Evolutionary conservation across 2,329 filamentous ascomycete species (phyloP).

Genomic region (Arthrobotrys iridis): DNA sequence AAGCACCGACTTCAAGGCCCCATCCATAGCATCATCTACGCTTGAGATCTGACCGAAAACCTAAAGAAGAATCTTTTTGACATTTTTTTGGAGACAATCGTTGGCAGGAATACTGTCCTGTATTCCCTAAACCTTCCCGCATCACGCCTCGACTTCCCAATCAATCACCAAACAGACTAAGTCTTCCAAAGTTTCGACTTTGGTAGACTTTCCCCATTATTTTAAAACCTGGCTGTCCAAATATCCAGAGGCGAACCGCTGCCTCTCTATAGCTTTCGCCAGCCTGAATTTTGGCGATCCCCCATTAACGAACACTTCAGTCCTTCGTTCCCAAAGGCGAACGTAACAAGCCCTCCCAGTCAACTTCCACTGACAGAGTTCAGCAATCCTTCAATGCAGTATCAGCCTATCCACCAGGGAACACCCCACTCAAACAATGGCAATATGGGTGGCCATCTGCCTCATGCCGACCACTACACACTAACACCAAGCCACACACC

Average conservation of each 20-base stretch:
- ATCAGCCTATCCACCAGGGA: conserved; percentile 51
- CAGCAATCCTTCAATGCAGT: conserved; percentile 51
- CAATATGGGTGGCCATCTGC: conserved; percentile 47
- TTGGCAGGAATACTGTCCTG: too few species aligned
- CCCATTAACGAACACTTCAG: conserved; percentile 52
- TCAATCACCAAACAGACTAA: conserved; percentile 21
- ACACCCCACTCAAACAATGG: conserved; percentile 47
- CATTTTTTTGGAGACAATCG: background rate
- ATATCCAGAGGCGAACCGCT: conserved; percentile 52
- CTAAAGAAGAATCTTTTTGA: background rate
- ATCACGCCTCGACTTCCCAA: conserved; percentile 47
- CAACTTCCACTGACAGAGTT: conserved; percentile 49
- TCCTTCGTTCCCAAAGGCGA: conserved; percentile 51
- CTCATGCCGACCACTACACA: conserved; percentile 50
- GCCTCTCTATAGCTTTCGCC: conserved; percentile 53
- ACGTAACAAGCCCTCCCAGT: conserved; percentile 45
- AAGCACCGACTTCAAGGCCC: background rate
- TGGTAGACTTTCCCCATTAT: conserved; percentile 48
- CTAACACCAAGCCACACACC: conserved; percentile 50
- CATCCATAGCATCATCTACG: background rate
- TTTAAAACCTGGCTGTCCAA: conserved; percentile 55
- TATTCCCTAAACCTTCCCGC: too few species aligned
- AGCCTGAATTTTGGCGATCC: conserved; percentile 53
- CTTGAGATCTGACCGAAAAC: too few species aligned
- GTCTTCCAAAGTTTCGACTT: conserved; percentile 55